Evolutionary conservation across 495 filamentous ascomycete species (phyloP).

Genomic region (Aspergillus saccharolyticus): DNA sequence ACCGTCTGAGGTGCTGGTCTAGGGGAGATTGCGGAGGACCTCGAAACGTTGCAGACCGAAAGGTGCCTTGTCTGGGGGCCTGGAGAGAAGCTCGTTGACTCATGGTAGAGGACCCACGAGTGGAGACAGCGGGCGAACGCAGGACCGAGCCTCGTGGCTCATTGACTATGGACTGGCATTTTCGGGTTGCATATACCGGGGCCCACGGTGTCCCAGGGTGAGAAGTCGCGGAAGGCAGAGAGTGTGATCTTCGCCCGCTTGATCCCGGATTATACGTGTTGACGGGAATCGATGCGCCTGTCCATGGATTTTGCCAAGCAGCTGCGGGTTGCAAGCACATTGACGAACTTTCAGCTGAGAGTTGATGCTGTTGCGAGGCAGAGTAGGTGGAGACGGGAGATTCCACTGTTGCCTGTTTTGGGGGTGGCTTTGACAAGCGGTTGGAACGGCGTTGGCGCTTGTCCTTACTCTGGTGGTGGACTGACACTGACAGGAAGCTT

Average conservation of each 20-base stretch:
- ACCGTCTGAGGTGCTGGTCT: constrained; percentile 22
- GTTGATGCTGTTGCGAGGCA: constrained; percentile 9
- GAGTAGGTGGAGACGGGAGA: constrained; percentile 8
- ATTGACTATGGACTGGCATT: constrained; percentile 2
- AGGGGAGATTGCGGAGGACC: constrained; percentile 14
- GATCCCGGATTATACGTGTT: constrained; percentile 4
- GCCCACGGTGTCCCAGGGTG: constrained; percentile 11
- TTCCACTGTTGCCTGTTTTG: constrained; percentile 21
- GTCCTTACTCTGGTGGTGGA: constrained; percentile 22
- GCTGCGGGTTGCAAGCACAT: constrained; percentile 4
- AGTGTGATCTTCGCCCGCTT: constrained; percentile 12
- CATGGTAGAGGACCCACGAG: constrained; percentile 4
- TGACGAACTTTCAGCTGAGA: constrained; percentile 6
- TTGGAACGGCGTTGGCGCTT: constrained; percentile 36
- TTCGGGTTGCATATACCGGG: background rate
- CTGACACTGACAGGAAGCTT: constrained; percentile 30
- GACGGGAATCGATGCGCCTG: constrained; percentile 11
- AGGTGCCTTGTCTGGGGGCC: constrained; percentile 17
- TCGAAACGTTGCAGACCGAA: constrained; percentile 22
- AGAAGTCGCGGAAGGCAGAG: constrained; percentile 12
- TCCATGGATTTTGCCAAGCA: constrained; percentile 19
- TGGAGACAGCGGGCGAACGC: constrained; percentile 1
- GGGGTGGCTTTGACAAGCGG: constrained; percentile 42
- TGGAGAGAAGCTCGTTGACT: constrained; percentile 15
- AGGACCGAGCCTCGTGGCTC: constrained; percentile 4